Evolutionary conservation across 208 protist species (phyloP).

Genomic region (Sergeia podlipaevii): DNA sequence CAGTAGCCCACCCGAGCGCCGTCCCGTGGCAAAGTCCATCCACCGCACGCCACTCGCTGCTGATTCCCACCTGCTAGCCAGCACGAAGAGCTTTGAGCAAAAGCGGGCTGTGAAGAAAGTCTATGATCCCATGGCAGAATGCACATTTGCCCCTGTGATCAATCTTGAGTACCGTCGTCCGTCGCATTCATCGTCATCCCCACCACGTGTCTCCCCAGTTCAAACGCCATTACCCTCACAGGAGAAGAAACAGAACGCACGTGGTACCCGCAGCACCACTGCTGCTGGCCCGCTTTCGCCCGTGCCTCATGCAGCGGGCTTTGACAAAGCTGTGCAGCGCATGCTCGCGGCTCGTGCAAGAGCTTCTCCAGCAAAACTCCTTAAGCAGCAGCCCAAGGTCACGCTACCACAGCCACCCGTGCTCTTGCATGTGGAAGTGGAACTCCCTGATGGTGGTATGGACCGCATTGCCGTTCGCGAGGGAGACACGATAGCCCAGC

Average conservation of each 20-base stretch:
- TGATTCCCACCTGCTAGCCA: conserved; percentile 24
- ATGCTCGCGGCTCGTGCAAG: conserved; percentile 49
- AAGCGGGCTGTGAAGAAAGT: conserved; percentile 25
- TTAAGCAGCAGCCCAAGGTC: conserved; percentile 3
- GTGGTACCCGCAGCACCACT: background rate
- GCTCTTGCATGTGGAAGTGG: background rate
- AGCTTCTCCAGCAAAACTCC: no score
- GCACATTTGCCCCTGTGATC: conserved; percentile 50
- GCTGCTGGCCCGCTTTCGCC: background rate
- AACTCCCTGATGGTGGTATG: conserved; percentile 5
- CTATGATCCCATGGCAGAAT: conserved; percentile 41
- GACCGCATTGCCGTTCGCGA: conserved; percentile 14
- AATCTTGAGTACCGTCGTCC: conserved; percentile 17
- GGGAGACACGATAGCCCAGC: conserved; percentile 1
- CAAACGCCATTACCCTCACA: background rate
- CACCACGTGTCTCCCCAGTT: background rate
- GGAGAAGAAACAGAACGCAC: background rate
- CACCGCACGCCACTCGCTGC: conserved; percentile 2
- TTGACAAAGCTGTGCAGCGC: conserved; percentile 49
- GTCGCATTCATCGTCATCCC: background rate
- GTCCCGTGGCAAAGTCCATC: background rate
- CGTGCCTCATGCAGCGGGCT: conserved; percentile 16
- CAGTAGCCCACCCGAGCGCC: conserved; percentile 11
- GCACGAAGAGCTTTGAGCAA: conserved; percentile 9
- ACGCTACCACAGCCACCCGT: background rate